Conservation (phyloP, 2,329 filamentous ascomycete species). For the Venturiaceae sp. region DNA sequence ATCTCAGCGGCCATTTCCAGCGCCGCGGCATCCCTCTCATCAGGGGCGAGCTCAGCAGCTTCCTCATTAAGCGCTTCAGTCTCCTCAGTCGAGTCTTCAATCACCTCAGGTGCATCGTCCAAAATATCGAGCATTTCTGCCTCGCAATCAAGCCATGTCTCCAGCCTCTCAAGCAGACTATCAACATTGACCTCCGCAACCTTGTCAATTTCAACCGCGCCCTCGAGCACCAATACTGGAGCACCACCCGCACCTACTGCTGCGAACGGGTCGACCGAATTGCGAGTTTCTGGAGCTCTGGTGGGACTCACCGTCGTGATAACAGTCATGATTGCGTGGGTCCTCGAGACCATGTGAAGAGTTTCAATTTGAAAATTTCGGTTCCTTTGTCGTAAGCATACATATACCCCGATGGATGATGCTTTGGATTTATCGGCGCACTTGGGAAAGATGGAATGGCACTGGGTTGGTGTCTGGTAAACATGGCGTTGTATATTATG, state of each 20-base stretch:
- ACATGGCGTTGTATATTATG: too few relatives aligned
- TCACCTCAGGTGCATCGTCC: background rate
- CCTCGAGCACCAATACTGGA: conserved; percentile 17
- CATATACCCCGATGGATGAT: background rate
- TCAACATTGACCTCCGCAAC: background rate
- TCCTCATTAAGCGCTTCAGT: conserved; percentile 57
- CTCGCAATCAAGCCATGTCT: background rate
- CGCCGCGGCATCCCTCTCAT: conserved; percentile 21
- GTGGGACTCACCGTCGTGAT: background rate
- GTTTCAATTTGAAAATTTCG: background rate
- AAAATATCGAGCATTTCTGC: background rate
- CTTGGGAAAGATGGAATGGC: too few relatives aligned
- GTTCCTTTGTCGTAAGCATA: background rate
- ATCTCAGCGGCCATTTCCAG: background rate
- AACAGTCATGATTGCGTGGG: conserved; percentile 6
- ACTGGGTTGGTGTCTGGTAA: too few relatives aligned
- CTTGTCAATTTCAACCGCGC: background rate
- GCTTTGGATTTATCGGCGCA: background rate
- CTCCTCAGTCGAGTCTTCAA: background rate
- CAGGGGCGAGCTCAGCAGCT: conserved; percentile 44
- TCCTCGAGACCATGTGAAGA: background rate
- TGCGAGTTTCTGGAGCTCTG: background rate
- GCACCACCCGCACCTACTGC: conserved; percentile 18
- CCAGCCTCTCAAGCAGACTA: background rate
- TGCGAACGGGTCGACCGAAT: conserved; percentile 13